Conservation (phyloP, 176 grass and related monocot genomes). For the Stipa capillata region DNA sequence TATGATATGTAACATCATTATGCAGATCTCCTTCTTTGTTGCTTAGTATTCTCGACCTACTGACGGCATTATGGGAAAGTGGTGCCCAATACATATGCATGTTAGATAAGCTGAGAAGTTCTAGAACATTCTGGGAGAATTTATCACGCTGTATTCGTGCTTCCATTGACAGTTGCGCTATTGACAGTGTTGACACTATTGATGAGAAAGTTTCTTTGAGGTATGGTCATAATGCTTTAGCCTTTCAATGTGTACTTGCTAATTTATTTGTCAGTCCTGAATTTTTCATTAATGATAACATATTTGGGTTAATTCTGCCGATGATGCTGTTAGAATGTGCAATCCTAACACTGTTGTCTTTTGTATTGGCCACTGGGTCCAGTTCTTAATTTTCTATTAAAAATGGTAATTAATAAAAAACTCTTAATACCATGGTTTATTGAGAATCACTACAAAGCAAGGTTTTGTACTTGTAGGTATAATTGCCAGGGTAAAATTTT, state of each 20-base stretch:
- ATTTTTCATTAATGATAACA: background rate
- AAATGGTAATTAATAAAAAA: background rate
- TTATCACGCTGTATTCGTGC: conserved; percentile 53
- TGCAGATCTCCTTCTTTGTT: conserved; percentile 56
- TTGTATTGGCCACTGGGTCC: background rate
- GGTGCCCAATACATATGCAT: conserved; percentile 55
- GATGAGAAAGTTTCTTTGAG: conserved; percentile 39
- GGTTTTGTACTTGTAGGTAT: conserved; percentile 41
- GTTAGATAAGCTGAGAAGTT: conserved; percentile 62
- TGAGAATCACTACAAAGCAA: background rate
- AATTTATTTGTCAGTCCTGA: background rate
- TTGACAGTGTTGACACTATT: conserved; percentile 18
- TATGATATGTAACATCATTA: background rate
- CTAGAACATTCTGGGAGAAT: conserved; percentile 64
- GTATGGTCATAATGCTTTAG: conserved; percentile 12
- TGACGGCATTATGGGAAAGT: conserved; percentile 87
- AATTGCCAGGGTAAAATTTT: conserved; percentile 58
- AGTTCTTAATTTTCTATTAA: background rate
- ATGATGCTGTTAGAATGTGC: background rate
- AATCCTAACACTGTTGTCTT: background rate
- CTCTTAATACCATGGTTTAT: background rate
- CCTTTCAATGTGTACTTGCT: background rate
- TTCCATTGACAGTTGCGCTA: conserved; percentile 19
- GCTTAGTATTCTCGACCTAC: conserved; percentile 54
- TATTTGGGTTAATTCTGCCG: background rate